A percentile compares a stretch with the other conserved stretches of the same genome.
Evolutionary conservation across 495 filamentous ascomycete species (phyloP).

Genomic region (Neurospora hispaniola): DNA sequence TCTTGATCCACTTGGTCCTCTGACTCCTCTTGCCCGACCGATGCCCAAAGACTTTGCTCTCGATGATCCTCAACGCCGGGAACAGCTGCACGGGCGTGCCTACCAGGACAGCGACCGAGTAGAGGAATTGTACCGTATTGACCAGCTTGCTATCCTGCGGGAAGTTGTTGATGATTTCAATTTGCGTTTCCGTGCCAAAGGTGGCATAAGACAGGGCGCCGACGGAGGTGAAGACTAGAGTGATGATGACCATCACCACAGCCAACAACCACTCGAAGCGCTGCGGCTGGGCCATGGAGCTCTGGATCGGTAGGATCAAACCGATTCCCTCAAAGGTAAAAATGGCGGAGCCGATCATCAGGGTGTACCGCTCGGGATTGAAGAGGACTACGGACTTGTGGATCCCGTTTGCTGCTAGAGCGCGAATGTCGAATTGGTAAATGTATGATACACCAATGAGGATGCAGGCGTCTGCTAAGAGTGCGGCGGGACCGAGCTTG

Average conservation of each 20-base stretch:
- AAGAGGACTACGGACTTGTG: constrained; percentile 45
- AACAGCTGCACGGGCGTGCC: constrained; percentile 56
- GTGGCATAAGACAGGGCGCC: constrained; percentile 55
- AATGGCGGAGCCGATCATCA: constrained; percentile 53
- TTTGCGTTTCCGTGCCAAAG: constrained; percentile 45
- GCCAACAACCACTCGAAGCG: constrained; percentile 48
- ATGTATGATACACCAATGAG: constrained; percentile 53
- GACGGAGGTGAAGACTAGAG: constrained; percentile 50
- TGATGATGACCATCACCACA: constrained; percentile 52
- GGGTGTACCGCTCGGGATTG: constrained; percentile 49
- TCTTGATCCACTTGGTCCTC: constrained; percentile 57
- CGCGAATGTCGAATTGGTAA: constrained; percentile 49
- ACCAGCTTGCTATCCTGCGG: constrained; percentile 51
- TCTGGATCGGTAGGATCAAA: constrained; percentile 54
- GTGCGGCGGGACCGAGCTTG: constrained; percentile 48
- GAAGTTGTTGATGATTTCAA: constrained; percentile 56
- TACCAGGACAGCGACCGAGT: constrained; percentile 51
- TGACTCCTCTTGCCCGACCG: constrained; percentile 43
- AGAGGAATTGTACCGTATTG: constrained; percentile 56
- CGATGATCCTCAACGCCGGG: constrained; percentile 51
- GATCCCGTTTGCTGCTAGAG: constrained; percentile 34
- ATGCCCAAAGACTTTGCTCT: constrained; percentile 41
- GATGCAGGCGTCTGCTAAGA: constrained; percentile 54
- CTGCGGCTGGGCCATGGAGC: constrained; percentile 49
- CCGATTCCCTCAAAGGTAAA: constrained; percentile 63